Base-by-base conservation (phyloP, 768 basidiomycete species). In the Podaxis carcinomalis region DNA sequence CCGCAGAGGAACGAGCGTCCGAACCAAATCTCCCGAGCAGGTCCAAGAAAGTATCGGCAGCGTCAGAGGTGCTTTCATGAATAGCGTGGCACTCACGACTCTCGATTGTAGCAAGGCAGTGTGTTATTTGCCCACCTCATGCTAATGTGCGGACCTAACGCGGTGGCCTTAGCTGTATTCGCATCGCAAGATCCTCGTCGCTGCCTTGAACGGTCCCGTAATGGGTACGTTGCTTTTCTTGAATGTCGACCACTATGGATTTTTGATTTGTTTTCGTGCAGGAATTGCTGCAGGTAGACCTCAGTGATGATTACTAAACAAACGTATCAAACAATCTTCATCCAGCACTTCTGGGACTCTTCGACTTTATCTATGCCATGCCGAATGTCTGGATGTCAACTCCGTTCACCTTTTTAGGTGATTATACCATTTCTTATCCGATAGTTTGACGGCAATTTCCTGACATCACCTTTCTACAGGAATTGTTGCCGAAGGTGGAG, bases 121-220 rank as follows among this genome's bases (percentile, higher is more conserved):
- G 70, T 59, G 83, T 66, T 4, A 47, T 6, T 19, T 19, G 16
- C 4, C 14, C n/a, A 28, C 39, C 0, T 2, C 44, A 27, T 9
- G 4, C 9, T 32, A 32, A 27, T 27, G 14, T 51, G 21, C 28
- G 23, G 21, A 14, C 35, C 23, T 9, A 21, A 44, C 51, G 23
- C 35, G 6, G 16, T 21, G 7, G 42, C 36, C 56, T 19, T 59
- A 90, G 88, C 71, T 90, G n/a, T 86, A 85, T 64, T 79, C 80
- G 0, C 89, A 91, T 66, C 78, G 77, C 58, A 91, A 91, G 69
- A 74, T 90, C 14, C 76, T 90, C 16, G 82, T 90, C 11, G 88
- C 87, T 11, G 88, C 86, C 1, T 64, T 90, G 21, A 89, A 91
- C 63, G 89, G 89, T 0, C 89, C 89, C 16, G 89, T 87, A 4